Evolutionary conservation across 2,329 filamentous ascomycete species (phyloP), one percentile per base, ranked within the genome.

Genomic region (Cadophora sp.): DNA sequence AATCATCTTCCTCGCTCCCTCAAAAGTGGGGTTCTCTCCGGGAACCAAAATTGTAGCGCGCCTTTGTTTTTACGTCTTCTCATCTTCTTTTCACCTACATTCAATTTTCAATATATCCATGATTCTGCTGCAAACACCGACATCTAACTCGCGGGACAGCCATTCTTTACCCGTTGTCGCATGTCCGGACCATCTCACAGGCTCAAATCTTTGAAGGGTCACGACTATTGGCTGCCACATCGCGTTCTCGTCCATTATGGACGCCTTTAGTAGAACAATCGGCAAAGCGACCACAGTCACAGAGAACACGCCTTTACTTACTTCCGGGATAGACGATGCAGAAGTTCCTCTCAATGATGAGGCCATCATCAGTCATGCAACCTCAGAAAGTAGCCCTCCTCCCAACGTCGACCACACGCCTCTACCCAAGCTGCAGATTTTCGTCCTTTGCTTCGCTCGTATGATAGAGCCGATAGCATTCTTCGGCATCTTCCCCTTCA

Each of bases 401-500:
- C 27, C 56, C 4, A 60, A 61, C 8, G 59, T 70, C 53, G 70
- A 69, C 29, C 76, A 79, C 27, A 84, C 81, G 66, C 84, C 86
- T 0, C 77, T 92, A 16, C 86, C 88, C n/a, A 83, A 81, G 69
- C 64, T 77, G n/a, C 92, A 95, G 77, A 88, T 96, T 63, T 78
- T 91, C 37, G 79, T 92, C 12, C 86, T 96, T 14, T 95, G 92
- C 81, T 92, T 89, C 76, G 89, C 89, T 1, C 87, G 92, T 6
- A 76, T 92, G 29, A 83, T 92, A 55, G 92, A 95, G 75, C 92
- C 92, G 0, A 85, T 94, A 50, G 91, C 91, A n/a, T 95, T 93
- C 81, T 95, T 94, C 81, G 88, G 85, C 77, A 93, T 95, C 77
- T 92, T 95, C 74, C 91, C 92, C 0, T 95, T 92, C 79, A 86